Evolutionary conservation across 2,329 filamentous ascomycete genomes (phyloP).

Genomic region (Pseudogymnoascus sp.): DNA sequence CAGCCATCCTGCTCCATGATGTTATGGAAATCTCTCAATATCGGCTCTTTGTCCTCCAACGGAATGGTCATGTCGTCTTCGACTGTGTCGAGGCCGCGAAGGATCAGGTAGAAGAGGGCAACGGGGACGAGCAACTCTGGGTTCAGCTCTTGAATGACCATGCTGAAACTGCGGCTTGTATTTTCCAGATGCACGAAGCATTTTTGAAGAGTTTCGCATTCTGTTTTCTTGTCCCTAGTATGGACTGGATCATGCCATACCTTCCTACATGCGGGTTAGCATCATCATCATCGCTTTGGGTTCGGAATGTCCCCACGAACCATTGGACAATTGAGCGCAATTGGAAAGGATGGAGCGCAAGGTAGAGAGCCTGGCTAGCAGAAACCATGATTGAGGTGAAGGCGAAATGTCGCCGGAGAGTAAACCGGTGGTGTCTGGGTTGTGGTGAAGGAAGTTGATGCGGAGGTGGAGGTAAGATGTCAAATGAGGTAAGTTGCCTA

Average conservation of each 20-base stretch:
- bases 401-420: neutral
- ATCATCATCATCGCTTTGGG: neutral
- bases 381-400: conserved; percentile 41
- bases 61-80: conserved; percentile 92
- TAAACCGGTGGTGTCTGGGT: neutral
- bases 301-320: conserved; percentile 36
- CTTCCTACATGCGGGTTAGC: conserved; percentile 50
- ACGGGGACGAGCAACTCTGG: conserved; percentile 82
- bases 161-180: conserved; percentile 81
- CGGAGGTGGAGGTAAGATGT: neutral
- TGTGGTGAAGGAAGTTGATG: neutral
- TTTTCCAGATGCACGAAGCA: conserved; percentile 76
- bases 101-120: conserved; percentile 77
- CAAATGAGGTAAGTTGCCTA: neutral
- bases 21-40: conserved; percentile 71
- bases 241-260: conserved; percentile 90
- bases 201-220: conserved; percentile 61
- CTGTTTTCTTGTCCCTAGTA: conserved; percentile 63
- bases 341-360: conserved; percentile 65
- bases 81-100: conserved; percentile 85
- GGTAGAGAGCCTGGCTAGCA: conserved; percentile 53
- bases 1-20: conserved; percentile 72
- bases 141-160: conserved; percentile 87
- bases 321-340: conserved; percentile 82
- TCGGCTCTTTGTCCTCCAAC: conserved; percentile 67